Percentiles rank a stretch among this genome's conserved stretches.
Evolutionary conservation across 192 early-diverging fungal genomes (phyloP).

Genomic region (Borealophlyctis nickersoniae): DNA sequence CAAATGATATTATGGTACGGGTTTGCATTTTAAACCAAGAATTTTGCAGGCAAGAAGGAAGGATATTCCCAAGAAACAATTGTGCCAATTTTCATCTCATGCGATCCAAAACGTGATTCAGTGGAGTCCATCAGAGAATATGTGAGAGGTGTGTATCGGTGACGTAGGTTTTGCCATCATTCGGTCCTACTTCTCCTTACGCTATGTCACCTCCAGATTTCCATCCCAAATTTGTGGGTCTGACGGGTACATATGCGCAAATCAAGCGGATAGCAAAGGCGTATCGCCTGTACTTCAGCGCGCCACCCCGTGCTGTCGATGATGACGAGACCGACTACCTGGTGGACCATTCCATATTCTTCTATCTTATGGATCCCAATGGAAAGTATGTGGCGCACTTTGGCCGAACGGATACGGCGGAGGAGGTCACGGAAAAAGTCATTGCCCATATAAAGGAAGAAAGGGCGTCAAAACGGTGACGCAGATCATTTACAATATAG

Average conservation of each 20-base stretch:
- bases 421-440: too few species aligned
- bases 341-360: constrained; percentile 98
- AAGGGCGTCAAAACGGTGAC: too few species aligned
- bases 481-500: too few species aligned
- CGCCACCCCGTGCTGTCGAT: constrained; percentile 70
- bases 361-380: constrained; percentile 91
- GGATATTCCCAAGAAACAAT: constrained; percentile 40
- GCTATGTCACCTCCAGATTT: constrained; percentile 66
- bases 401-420: constrained; percentile 73
- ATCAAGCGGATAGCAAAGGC: constrained; percentile 80
- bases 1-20: background rate
- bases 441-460: too few species aligned
- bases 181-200: constrained; percentile 2
- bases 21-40: constrained; percentile 5
- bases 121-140: constrained; percentile 70
- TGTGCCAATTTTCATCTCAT: constrained; percentile 91
- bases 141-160: constrained; percentile 35
- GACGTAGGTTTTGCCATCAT: background rate
- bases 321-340: constrained; percentile 88
- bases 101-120: constrained; percentile 94
- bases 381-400: constrained; percentile 89
- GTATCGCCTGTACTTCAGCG: constrained; percentile 93
- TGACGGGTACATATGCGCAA: constrained; percentile 85
- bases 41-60: constrained; percentile 14
- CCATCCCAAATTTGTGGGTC: constrained; percentile 87